phyloP scores from a whole-genome alignment of 306 rosid genomes.

The Fragaria vesca region DNA sequence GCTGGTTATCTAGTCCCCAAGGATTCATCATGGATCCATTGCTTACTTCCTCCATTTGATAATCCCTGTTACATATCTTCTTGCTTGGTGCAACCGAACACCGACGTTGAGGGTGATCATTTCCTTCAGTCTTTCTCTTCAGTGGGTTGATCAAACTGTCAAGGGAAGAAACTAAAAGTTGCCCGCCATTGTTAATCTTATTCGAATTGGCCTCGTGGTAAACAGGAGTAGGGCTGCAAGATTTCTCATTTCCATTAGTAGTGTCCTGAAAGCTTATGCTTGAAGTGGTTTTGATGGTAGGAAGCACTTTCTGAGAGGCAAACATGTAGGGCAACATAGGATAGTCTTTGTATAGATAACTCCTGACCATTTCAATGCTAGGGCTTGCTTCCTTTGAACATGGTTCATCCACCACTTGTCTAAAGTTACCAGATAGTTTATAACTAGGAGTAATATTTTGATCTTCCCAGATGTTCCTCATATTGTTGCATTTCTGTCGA shows the following conservation, averaged over 20 bases:
- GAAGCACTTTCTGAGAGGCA: slow-evolving; percentile 32
- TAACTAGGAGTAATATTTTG: slow-evolving; percentile 28
- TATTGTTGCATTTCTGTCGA: slow-evolving; percentile 37
- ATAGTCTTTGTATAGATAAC: slow-evolving; percentile 39
- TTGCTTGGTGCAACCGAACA: slow-evolving; percentile 18
- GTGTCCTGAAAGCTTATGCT: slow-evolving; percentile 27
- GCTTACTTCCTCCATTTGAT: slow-evolving; percentile 11
- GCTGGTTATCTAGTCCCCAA: slow-evolving; percentile 14
- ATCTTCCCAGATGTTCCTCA: slow-evolving; percentile 44
- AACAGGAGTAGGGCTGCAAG: slow-evolving; percentile 15
- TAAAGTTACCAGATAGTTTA: slow-evolving; percentile 34
- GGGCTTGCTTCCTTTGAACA: slow-evolving; percentile 21
- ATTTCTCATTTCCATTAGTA: slow-evolving; percentile 13
- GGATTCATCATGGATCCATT: slow-evolving; percentile 12
- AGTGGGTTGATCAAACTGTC: slow-evolving; percentile 35
- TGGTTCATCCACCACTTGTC: slow-evolving; percentile 30
- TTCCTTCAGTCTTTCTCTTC: slow-evolving; percentile 47
- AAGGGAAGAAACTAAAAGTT: slow-evolving; percentile 26
- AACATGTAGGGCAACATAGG: slow-evolving; percentile 66
- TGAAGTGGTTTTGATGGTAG: slow-evolving; percentile 35
- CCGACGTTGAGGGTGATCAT: slow-evolving; percentile 4
- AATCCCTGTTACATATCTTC: slow-evolving; percentile 21
- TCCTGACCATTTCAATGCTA: slow-evolving; percentile 40
- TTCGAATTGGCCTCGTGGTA: slow-evolving; percentile 25
- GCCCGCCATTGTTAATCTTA: slow-evolving; percentile 4